Evolutionary conservation across 1,139 yeast genomes (phyloP).

Genomic region (Saccharomycopsis phalli): DNA sequence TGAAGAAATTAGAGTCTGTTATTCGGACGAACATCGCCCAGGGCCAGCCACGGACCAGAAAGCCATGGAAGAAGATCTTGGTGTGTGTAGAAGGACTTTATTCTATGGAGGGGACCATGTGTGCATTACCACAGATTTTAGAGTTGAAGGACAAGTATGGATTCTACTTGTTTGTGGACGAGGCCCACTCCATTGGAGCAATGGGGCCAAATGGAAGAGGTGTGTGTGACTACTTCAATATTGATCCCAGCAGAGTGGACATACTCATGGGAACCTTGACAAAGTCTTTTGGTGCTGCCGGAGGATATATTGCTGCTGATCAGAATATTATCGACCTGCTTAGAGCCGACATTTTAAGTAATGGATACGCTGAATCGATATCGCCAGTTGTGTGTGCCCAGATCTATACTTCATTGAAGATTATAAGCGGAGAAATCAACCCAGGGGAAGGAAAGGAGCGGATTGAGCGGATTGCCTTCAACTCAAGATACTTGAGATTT

Average conservation of each 20-base stretch:
- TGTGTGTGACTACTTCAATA: slow-evolving; percentile 84
- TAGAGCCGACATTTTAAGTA: slow-evolving; percentile 64
- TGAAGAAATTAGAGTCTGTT: slow-evolving; percentile 68
- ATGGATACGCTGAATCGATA: slow-evolving; percentile 72
- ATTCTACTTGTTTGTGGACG: slow-evolving; percentile 86
- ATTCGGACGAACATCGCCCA: slow-evolving; percentile 84
- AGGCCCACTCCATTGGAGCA: slow-evolving; percentile 98
- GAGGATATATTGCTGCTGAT: slow-evolving; percentile 86
- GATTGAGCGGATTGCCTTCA: slow-evolving; percentile 87
- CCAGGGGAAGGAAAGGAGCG: slow-evolving; percentile 95
- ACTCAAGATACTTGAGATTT: slow-evolving; percentile 82
- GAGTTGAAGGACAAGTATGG: slow-evolving; percentile 78
- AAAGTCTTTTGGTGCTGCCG: slow-evolving; percentile 97
- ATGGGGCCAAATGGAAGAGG: slow-evolving; percentile 92
- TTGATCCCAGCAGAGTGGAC: slow-evolving; percentile 70
- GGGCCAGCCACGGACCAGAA: slow-evolving; percentile 94
- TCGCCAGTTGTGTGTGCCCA: slow-evolving; percentile 90
- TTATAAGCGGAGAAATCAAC: slow-evolving; percentile 70
- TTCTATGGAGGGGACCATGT: slow-evolving; percentile 96
- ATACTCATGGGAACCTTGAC: slow-evolving; percentile 96
- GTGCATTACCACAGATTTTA: slow-evolving; percentile 71
- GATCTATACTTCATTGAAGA: slow-evolving; percentile 68
- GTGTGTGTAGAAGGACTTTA: slow-evolving; percentile 93
- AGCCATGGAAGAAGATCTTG: slow-evolving; percentile 94
- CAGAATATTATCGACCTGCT: slow-evolving; percentile 62